Base-by-base conservation (phyloP, 208 protist species). In the Leishmania arabica region DNA sequence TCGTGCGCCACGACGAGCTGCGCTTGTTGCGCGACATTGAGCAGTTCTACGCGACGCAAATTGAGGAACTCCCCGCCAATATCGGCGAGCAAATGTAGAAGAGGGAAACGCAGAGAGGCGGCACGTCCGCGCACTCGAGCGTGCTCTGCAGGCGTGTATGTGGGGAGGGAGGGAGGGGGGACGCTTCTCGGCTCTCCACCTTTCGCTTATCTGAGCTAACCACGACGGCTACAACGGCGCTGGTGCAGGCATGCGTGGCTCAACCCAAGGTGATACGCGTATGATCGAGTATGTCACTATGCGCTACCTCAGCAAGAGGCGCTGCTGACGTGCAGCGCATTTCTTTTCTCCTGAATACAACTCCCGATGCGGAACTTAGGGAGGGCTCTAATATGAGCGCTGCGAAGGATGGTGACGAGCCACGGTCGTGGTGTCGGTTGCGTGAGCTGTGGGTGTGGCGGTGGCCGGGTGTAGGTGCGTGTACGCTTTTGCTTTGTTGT, bases 1-100 rank as follows among this genome's bases (percentile, higher is more conserved):
- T 99, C 83, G 95, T 99, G 24, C 99, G 98, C 75, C 90, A 88
- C 27, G 99, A 99, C 79, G 92, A 98, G 82, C 85, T 99, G 69
- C 86, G 93, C 37, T 89, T 96, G 64, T 87, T 99, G 66, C 89
- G 93, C 31, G 98, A 99, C 80, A 98, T 99, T 85, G 98, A 99
- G 87, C 93, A 99, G 90, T 99, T 99, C 80, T 99, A 99, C 89
- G 91, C 93, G 31, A 99, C 98, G 9, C 90, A 93, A 71, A 99
- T 99, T 88, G 97, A 99, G 42, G 97, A 99, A 89, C 97, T 99
- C 89, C 98, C 98, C 6, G 85, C 88, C 27, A 95, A 95, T 72
- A 89, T 95, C 80, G 90, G 89, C 19, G 91, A 95, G 21, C 86
- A 90, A 69, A 77, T 96, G 75, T 95, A 92, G 80, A 17, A 17